phyloP scores from a whole-genome alignment of 768 basidiomycete species.

The Amanita exitialis region DNA sequence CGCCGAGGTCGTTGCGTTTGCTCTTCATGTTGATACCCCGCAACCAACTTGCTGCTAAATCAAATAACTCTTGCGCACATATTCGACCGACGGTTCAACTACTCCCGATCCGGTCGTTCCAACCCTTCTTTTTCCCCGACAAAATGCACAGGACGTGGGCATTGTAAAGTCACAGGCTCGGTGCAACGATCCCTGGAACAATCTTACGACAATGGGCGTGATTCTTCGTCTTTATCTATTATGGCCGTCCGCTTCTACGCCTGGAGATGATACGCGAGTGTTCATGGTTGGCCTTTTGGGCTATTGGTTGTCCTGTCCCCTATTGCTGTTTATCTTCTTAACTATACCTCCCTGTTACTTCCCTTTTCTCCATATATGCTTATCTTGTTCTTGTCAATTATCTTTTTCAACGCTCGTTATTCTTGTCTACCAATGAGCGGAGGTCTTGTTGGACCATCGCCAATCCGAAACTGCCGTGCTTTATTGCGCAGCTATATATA shows the following conservation, averaged over 20 bases:
- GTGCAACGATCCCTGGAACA: not conserved
- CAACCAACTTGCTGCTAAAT: constrained; percentile 10
- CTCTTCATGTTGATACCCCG: constrained; percentile 22
- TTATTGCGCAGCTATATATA: not conserved
- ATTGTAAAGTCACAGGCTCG: not conserved
- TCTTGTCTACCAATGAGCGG: not conserved
- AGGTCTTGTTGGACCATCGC: not conserved
- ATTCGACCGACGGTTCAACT: constrained; percentile 6
- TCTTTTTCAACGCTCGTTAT: not conserved
- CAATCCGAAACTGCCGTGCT: not conserved
- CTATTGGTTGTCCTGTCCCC: constrained; percentile 48
- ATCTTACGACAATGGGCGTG: not conserved
- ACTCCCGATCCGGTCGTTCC: constrained; percentile 7
- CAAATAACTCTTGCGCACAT: constrained; percentile 11
- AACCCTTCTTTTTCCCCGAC: constrained; percentile 8
- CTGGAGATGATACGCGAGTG: constrained; percentile 13
- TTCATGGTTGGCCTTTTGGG: constrained; percentile 33
- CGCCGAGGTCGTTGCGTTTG: constrained; percentile 9
- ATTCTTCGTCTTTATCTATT: constrained; percentile 9
- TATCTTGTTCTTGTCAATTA: not conserved
- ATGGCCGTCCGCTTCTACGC: constrained; percentile 1
- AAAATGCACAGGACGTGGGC: constrained; percentile 17
- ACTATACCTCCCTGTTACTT: constrained; percentile 1
- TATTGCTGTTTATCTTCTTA: constrained; percentile 28
- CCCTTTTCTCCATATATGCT: not conserved